Percentiles rank a stretch among this genome's conserved stretches.
These are phyloP conservation scores for Xanthoconium stramineum DNA, from an alignment of 768 basidiomycete genomes.

Conservation along the genomic window DNA sequence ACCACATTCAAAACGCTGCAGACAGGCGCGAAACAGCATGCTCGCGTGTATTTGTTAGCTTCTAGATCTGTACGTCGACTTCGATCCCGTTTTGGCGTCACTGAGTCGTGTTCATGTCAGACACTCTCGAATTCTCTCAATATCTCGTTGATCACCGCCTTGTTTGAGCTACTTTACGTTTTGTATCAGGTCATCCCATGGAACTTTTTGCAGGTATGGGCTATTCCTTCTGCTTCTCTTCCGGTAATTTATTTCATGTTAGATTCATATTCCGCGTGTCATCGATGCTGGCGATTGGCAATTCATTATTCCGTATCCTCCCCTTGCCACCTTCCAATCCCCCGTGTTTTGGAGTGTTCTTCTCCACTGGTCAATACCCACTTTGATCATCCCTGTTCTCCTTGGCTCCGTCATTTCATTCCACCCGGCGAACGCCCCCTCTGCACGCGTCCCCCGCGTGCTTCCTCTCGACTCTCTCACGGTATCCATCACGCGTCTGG, in stretches of 20 bases:
- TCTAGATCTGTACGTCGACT: slow-evolving; percentile 28
- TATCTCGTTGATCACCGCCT: slow-evolving; percentile 53
- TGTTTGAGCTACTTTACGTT: slow-evolving; percentile 54
- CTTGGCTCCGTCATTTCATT: slow-evolving; percentile 64
- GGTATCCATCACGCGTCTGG: slow-evolving; percentile 61
- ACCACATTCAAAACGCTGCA: slow-evolving; percentile 22
- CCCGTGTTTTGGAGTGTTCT: slow-evolving; percentile 51
- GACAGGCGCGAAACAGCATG: slow-evolving; percentile 16
- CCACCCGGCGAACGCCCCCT: slow-evolving; percentile 38
- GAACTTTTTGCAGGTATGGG: slow-evolving; percentile 41
- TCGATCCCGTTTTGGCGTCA: background rate
- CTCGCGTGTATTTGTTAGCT: slow-evolving; percentile 18
- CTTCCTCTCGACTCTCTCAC: slow-evolving; percentile 57
- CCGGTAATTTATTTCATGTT: slow-evolving; percentile 1
- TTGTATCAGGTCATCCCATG: slow-evolving; percentile 54
- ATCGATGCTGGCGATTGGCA: slow-evolving; percentile 8
- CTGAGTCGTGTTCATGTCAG: slow-evolving; percentile 28
- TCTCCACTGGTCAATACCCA: slow-evolving; percentile 61
- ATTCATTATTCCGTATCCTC: slow-evolving; percentile 46
- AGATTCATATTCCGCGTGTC: slow-evolving; percentile 18
- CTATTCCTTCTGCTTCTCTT: background rate
- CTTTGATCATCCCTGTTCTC: slow-evolving; percentile 55
- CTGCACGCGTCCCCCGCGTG: slow-evolving; percentile 20
- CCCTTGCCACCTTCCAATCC: slow-evolving; percentile 42
- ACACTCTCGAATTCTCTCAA: slow-evolving; percentile 65